Evolutionary conservation across 495 filamentous ascomycete genomes (phyloP), one percentile per base, ranked within the genome.

Genomic region (Pyrenopolyporus hunteri): DNA sequence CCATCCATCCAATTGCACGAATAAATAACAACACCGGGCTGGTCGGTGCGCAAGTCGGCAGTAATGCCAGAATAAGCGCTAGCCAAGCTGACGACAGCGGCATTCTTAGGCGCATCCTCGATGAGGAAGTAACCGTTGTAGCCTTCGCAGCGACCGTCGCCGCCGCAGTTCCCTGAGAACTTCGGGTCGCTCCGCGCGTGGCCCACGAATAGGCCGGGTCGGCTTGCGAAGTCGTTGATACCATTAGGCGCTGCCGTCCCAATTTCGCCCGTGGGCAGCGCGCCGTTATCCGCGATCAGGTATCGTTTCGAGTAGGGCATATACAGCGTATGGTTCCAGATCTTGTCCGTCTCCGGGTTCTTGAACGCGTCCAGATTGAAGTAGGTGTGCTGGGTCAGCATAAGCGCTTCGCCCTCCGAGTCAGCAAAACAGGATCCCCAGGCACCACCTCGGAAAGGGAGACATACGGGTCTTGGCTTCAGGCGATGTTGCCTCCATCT

Each of bases 311-410:
- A 88, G 69, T 88, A 86, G 4, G 91, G 91, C 62, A 92, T 77
- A 65, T 87, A 78, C 33, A 93, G 74, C 36, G 79, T 84, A 68
- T 93, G 83, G 58, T 92, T 85, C 67, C 91, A 83, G 61, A 91
- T 85, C 7, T 82, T 72, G 44, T 82, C 75, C 20, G 85, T 83
- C 36, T 74, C 57, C 0, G 83, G 80, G 64, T 85, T 79, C 32
- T 72, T 76, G 78, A 89, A 93, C 8, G 83, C 91, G 66, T 92
- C 90, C 44, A 95, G 80, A 74, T 93, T 93, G 86, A 90, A 93
- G 78, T 93, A 95, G 54, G 90, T 86, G 77, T 91, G 89, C 64
- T 91, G 89, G 49, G 78, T 79, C 25, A 93, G 85, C 81, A 91
- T 88, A 70, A 91, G 71, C 48, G 71, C 74, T 74, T 43, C 22